phyloP scores from a whole-genome alignment of 768 basidiomycete species.

The Xanthoconium stramineum region DNA sequence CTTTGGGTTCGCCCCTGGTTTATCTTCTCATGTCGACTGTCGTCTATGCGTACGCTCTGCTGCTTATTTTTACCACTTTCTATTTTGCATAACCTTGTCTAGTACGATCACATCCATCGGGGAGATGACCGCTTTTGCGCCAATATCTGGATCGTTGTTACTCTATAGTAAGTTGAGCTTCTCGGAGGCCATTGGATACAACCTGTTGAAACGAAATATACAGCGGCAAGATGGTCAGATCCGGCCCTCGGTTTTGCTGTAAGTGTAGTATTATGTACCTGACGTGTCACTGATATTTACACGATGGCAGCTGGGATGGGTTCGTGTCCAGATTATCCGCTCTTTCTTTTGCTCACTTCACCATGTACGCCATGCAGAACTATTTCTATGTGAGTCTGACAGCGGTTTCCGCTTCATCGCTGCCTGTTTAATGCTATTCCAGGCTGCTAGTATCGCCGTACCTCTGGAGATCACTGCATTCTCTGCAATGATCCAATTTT shows the following conservation, averaged over 20 bases:
- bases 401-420: slow-evolving; percentile 10
- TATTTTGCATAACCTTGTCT: slow-evolving; percentile 27
- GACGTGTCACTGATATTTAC: slow-evolving; percentile 5
- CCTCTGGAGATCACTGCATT: slow-evolving; percentile 52
- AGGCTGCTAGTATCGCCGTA: slow-evolving; percentile 36
- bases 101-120: slow-evolving; percentile 30
- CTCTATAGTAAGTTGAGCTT: slow-evolving; percentile 32
- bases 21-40: slow-evolving; percentile 28
- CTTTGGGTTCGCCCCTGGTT: slow-evolving; percentile 29
- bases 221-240: slow-evolving; percentile 33
- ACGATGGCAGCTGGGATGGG: slow-evolving; percentile 28
- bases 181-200: neutral
- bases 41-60: slow-evolving; percentile 24
- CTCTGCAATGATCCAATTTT: slow-evolving; percentile 47
- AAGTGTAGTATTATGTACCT: neutral
- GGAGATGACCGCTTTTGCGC: slow-evolving; percentile 29
- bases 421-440: neutral
- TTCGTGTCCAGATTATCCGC: slow-evolving; percentile 11
- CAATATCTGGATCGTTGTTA: slow-evolving; percentile 28
- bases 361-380: slow-evolving; percentile 25
- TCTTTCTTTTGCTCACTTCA: slow-evolving; percentile 3
- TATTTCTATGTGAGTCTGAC: slow-evolving; percentile 31
- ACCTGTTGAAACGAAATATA: neutral
- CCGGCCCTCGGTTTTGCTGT: slow-evolving; percentile 32
- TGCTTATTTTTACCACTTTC: neutral